Conservation (phyloP, 352 stramenopile genomes). For the Pythium insidiosum region DNA sequence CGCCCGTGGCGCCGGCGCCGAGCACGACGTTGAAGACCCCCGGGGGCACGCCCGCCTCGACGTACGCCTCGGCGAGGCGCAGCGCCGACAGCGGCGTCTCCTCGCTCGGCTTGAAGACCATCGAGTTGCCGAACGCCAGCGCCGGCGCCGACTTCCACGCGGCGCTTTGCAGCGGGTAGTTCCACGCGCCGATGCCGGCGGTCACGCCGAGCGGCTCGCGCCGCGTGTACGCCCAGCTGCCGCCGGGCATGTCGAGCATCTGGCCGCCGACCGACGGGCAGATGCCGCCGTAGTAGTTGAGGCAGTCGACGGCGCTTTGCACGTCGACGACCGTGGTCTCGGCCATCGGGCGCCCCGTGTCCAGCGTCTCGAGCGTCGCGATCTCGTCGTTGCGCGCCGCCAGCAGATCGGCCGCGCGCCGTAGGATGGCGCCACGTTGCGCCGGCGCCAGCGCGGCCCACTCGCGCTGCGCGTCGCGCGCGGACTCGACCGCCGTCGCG, state of each 20-base stretch:
- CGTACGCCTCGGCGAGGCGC: conserved; percentile 53
- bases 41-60: conserved; percentile 59
- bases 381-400: conserved; percentile 53
- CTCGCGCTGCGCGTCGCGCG: conserved; percentile 35
- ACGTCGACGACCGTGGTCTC: conserved; percentile 70
- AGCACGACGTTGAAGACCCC: conserved; percentile 80
- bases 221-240: conserved; percentile 73
- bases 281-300: conserved; percentile 75
- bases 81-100: conserved; percentile 78
- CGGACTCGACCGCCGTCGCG: conserved; percentile 31
- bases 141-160: conserved; percentile 75
- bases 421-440: conserved; percentile 53
- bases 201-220: conserved; percentile 67
- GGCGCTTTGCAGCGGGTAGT: conserved; percentile 76
- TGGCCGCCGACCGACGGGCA: conserved; percentile 58
- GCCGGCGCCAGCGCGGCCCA: conserved; percentile 57
- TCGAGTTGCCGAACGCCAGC: conserved; percentile 84
- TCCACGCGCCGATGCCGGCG: conserved; percentile 73
- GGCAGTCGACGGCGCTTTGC: conserved; percentile 58
- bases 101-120: conserved; percentile 90
- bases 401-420: conserved; percentile 52
- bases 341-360: conserved; percentile 68
- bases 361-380: conserved; percentile 62
- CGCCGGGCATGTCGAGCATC: conserved; percentile 48
- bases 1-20: conserved; percentile 46